These are phyloP conservation scores for Globisporangium heterothallicum DNA, from an alignment of 352 stramenopile species.

Conservation along the genomic window DNA sequence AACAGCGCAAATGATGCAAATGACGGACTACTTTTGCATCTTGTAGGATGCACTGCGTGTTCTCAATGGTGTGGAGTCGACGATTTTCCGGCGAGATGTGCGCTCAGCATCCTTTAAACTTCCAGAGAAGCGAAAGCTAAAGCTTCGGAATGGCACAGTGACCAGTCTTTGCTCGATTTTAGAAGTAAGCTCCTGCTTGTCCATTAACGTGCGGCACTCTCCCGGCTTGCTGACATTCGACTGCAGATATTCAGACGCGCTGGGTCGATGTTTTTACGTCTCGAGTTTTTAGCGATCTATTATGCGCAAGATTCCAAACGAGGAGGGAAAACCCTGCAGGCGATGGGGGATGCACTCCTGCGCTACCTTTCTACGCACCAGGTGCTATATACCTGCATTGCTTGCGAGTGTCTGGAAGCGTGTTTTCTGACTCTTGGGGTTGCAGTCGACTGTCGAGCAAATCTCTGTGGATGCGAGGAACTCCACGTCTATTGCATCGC, in stretches of 20 bases:
- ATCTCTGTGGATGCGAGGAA: neutral
- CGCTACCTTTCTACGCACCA: slow-evolving; percentile 46
- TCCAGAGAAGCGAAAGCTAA: slow-evolving; percentile 34
- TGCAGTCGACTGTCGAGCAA: slow-evolving; percentile 7
- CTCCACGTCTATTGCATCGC: slow-evolving; percentile 21
- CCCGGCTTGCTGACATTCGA: neutral
- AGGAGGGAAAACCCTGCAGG: slow-evolving; percentile 63
- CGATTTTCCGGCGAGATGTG: slow-evolving; percentile 41
- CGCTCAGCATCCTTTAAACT: slow-evolving; percentile 35
- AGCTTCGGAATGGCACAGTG: slow-evolving; percentile 32
- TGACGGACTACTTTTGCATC: neutral
- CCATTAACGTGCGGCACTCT: neutral
- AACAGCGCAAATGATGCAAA: neutral
- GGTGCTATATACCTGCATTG: slow-evolving; percentile 17
- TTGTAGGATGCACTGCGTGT: slow-evolving; percentile 49
- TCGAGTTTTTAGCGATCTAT: slow-evolving; percentile 59
- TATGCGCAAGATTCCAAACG: slow-evolving; percentile 53
- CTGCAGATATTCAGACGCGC: slow-evolving; percentile 40
- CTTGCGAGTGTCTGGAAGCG: neutral
- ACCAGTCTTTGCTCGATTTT: slow-evolving; percentile 37
- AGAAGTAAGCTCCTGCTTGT: slow-evolving; percentile 21
- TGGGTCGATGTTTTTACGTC: slow-evolving; percentile 47
- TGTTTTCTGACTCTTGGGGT: neutral
- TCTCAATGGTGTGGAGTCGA: slow-evolving; percentile 61
- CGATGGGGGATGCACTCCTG: slow-evolving; percentile 43